Evolutionary conservation across 495 filamentous ascomycete genomes (phyloP).

Genomic region (Recurvomyces mirabilis): DNA sequence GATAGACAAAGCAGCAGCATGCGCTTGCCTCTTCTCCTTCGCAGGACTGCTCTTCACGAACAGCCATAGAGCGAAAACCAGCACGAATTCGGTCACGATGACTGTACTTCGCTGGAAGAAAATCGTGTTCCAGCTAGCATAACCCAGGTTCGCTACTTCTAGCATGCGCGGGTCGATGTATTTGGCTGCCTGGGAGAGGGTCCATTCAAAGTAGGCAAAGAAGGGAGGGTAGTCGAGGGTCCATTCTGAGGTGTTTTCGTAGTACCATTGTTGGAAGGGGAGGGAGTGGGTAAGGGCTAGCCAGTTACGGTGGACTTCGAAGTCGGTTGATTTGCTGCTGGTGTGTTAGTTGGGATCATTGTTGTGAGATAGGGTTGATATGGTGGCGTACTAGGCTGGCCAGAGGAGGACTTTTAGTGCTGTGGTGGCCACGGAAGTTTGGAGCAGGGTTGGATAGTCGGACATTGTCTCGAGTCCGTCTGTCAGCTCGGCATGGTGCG

Average conservation of each 20-base stretch:
- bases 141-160: conserved; percentile 63
- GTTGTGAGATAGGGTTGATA: not conserved
- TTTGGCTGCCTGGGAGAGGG: conserved; percentile 68
- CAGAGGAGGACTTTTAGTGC: conserved; percentile 91
- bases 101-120: conserved; percentile 88
- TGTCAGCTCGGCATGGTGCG: too few relatives aligned
- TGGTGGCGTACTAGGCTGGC: conserved; percentile 72
- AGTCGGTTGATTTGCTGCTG: conserved; percentile 92
- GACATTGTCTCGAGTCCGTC: too few relatives aligned
- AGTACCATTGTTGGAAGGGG: conserved; percentile 86
- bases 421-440: conserved; percentile 76
- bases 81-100: conserved; percentile 71
- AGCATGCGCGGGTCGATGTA: conserved; percentile 74
- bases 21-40: conserved; percentile 59
- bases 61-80: conserved; percentile 75
- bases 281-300: conserved; percentile 85
- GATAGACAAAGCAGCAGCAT: conserved; percentile 79
- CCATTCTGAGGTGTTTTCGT: conserved; percentile 96
- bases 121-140: conserved; percentile 82
- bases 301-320: conserved; percentile 98
- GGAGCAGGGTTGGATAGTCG: conserved; percentile 76
- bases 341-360: conserved; percentile 1
- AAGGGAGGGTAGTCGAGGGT: conserved; percentile 97
- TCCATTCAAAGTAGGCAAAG: conserved; percentile 94
- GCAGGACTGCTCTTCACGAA: conserved; percentile 51